Conservation (phyloP, 176 grass and related monocot species). For the Leersia perrieri region DNA sequence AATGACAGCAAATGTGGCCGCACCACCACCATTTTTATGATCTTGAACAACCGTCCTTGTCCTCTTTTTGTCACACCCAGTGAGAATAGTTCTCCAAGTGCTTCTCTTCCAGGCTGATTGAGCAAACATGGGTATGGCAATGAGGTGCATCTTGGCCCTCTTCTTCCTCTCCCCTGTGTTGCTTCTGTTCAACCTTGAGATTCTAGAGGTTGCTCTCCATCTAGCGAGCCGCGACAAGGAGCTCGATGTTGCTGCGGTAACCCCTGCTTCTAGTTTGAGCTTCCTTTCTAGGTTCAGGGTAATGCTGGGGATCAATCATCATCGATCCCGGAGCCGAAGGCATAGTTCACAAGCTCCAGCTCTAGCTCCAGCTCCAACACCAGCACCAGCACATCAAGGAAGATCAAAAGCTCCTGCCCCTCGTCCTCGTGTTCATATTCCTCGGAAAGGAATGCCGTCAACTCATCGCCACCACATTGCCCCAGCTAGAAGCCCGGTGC, state of each 20-base stretch:
- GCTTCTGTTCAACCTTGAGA: slow-evolving; percentile 26
- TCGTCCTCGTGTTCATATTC: background rate
- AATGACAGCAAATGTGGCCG: slow-evolving; percentile 24
- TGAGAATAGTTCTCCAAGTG: slow-evolving; percentile 17
- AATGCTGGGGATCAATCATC: slow-evolving; percentile 19
- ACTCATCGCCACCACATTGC: background rate
- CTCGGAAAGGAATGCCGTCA: background rate
- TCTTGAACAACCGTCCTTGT: background rate
- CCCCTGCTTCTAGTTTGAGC: background rate
- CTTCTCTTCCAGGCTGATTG: background rate
- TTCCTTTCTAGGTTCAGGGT: slow-evolving; percentile 35
- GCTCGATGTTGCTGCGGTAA: background rate
- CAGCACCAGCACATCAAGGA: background rate
- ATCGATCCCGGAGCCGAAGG: background rate
- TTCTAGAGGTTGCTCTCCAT: slow-evolving; percentile 22
- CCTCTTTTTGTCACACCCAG: slow-evolving; percentile 18
- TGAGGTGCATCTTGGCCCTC: slow-evolving; percentile 34
- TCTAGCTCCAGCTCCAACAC: background rate
- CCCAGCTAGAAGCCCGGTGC: background rate
- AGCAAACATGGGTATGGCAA: slow-evolving; percentile 17
- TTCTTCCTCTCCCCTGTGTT: background rate
- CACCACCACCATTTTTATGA: background rate
- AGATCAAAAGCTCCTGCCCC: background rate
- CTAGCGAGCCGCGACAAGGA: background rate
- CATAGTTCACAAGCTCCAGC: background rate